Evolutionary conservation across 2,329 filamentous ascomycete species (phyloP).

Genomic region (Endoconidiophora polonica): DNA sequence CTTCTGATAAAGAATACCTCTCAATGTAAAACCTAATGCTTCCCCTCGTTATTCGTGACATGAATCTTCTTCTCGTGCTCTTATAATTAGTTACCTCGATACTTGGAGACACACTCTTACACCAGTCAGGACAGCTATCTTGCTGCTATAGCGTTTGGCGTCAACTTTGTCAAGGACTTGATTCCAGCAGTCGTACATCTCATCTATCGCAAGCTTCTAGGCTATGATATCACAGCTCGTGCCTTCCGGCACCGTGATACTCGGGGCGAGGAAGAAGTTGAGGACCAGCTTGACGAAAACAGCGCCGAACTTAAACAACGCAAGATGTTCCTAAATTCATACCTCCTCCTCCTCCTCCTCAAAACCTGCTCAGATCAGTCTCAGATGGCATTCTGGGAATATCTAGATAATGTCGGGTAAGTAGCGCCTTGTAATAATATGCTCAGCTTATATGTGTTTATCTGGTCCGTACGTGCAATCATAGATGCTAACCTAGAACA

Average conservation of each 20-base stretch:
- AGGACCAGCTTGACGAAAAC: conserved; percentile 46
- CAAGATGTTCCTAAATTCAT: conserved; percentile 64
- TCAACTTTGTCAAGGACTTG: conserved; percentile 65
- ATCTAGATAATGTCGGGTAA: conserved; percentile 66
- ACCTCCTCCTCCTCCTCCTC: conserved; percentile 43
- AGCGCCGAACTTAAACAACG: conserved; percentile 60
- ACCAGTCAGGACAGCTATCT: conserved; percentile 22
- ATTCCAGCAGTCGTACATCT: conserved; percentile 74
- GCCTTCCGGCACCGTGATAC: conserved; percentile 50
- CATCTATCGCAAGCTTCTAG: conserved; percentile 65
- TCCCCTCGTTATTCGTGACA: not conserved
- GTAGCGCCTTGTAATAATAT: conserved; percentile 16
- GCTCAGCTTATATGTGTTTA: not conserved
- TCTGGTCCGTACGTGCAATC: not conserved
- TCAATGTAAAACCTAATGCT: too few species aligned
- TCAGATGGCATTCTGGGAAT: conserved; percentile 66
- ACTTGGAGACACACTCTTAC: too few species aligned
- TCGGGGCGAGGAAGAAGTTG: conserved; percentile 50
- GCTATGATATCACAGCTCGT: conserved; percentile 67
- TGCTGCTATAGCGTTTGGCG: conserved; percentile 49
- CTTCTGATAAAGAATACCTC: too few species aligned
- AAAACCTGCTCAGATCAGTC: conserved; percentile 60
- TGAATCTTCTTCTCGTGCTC: not conserved
- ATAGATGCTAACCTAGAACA: not conserved
- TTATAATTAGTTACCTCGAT: not conserved